Evolutionary conservation across 257 asterid genomes (phyloP), one percentile per base, ranked within the genome.

Genomic region (Marsdenia floribunda): DNA sequence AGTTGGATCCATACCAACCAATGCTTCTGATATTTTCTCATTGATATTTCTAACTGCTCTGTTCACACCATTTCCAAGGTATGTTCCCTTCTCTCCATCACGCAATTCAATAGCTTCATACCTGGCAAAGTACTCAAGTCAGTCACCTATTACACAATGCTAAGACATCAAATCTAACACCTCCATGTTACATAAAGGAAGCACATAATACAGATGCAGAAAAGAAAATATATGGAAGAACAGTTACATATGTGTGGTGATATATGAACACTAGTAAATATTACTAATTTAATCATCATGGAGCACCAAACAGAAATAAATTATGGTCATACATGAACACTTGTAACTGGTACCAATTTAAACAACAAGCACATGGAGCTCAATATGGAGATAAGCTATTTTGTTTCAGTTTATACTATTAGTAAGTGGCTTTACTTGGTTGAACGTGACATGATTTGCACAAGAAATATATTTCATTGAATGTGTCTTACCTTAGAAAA

Each of bases 1-100:
- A 75, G 93, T 89, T 74, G 98, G 97, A 89, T 95, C 99, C 99
- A 95, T 95, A 72, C 99, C 99, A 76, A 92, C 77, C 85, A 95
- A 87, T 77, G 98, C 99, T 83, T 90, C 96, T 44, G 98, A 89
- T 83, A 95, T 95, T 88, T 95, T 90, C 77, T 90, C 96, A 85
- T 95, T 95, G 75, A 95, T 84, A 84, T 95, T 92, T 81, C 86
- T 86, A 79, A 95, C 96, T 79, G 98, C 99, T 85, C 90, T 90
- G 78, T 75, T 92, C 73, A 95, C 99, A 75, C 98, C 89, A 85
- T 95, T 92, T 78, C 99, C 97, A 66, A 95, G 96, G 88, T 90
- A 95, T 42, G 82, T 85, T 80, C 96, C 98, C 83, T 90, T 90
- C 82, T 90, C 96, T 69, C 96, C 98, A 84, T 94, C 99, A 80